A percentile compares a stretch with the other conserved stretches of the same genome.
Conservation (phyloP, 352 stramenopile species). For the Globisporangium acanthophoron region DNA sequence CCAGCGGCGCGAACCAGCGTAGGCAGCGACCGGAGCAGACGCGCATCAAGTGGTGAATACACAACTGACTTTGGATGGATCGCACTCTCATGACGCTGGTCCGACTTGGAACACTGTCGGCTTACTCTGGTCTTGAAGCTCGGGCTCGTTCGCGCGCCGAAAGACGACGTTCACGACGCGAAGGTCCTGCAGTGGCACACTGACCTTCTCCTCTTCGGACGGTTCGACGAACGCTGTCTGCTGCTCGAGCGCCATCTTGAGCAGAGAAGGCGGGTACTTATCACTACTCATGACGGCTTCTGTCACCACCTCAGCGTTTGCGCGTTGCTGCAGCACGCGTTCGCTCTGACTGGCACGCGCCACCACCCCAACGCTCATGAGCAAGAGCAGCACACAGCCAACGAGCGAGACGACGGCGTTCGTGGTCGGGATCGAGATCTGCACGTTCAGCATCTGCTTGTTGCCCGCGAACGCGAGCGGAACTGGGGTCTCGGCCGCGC, state of each 20-base stretch:
- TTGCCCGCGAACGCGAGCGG: slow-evolving; percentile 8
- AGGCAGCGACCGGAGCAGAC: neutral
- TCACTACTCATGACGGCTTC: slow-evolving; percentile 6
- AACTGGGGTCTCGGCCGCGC: too few species aligned
- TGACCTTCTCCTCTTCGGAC: neutral
- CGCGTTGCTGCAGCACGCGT: neutral
- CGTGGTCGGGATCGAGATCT: slow-evolving; percentile 2
- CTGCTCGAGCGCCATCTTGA: neutral
- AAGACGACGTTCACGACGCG: slow-evolving; percentile 3
- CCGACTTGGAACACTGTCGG: neutral
- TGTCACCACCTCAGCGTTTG: slow-evolving; percentile 1
- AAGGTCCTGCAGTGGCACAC: slow-evolving; percentile 2
- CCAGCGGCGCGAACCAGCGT: neutral
- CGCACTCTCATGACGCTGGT: neutral
- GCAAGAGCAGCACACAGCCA: slow-evolving; percentile 1
- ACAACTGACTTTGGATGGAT: too few species aligned
- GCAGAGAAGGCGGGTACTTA: slow-evolving; percentile 10
- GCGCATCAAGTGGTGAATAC: slow-evolving; percentile 3
- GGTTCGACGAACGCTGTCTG: neutral
- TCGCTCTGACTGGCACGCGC: neutral
- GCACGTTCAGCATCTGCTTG: slow-evolving; percentile 8
- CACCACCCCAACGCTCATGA: neutral
- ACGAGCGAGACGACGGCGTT: slow-evolving; percentile 8
- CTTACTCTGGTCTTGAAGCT: neutral
- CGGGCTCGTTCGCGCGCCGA: neutral